A percentile compares a stretch with the other conserved stretches of the same genome.
Conservation (phyloP, 768 basidiomycete genomes). For the Agaricus subrufescens region DNA sequence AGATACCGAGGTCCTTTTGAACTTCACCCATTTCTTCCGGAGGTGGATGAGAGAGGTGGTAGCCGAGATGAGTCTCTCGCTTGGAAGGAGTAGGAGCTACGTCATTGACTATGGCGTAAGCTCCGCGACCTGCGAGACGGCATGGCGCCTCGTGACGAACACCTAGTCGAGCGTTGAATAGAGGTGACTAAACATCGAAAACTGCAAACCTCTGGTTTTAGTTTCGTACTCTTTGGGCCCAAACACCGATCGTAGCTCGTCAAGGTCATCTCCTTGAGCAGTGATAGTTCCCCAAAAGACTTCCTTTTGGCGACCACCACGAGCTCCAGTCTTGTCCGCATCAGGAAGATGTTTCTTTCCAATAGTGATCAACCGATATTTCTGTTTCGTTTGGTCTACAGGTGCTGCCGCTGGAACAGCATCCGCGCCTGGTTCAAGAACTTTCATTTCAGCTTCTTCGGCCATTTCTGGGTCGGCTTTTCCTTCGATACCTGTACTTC, state of each 20-base stretch:
- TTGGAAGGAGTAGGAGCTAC: slow-evolving; percentile 37
- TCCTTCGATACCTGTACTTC: slow-evolving; percentile 5
- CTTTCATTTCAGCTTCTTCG: slow-evolving; percentile 34
- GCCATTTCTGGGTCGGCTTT: slow-evolving; percentile 17
- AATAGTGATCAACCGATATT: slow-evolving; percentile 45
- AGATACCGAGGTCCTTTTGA: slow-evolving; percentile 51
- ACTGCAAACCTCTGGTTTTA: slow-evolving; percentile 47
- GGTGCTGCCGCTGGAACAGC: slow-evolving; percentile 39
- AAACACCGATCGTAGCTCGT: slow-evolving; percentile 40
- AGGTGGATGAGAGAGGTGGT: slow-evolving; percentile 50
- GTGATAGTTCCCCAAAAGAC: slow-evolving; percentile 51
- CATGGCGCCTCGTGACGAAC: slow-evolving; percentile 47
- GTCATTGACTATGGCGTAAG: slow-evolving; percentile 54
- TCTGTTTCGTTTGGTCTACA: slow-evolving; percentile 30
- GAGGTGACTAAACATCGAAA: background rate
- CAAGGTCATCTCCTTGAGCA: slow-evolving; percentile 47
- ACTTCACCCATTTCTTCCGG: slow-evolving; percentile 45
- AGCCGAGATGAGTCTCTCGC: slow-evolving; percentile 52
- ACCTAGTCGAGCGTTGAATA: slow-evolving; percentile 24
- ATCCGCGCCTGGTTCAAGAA: slow-evolving; percentile 41
- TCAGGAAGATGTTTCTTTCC: slow-evolving; percentile 59
- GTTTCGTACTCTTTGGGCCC: slow-evolving; percentile 54
- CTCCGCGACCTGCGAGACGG: slow-evolving; percentile 52
- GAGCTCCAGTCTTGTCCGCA: slow-evolving; percentile 24
- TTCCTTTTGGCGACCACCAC: slow-evolving; percentile 31